Evolutionary conservation across 306 rosid genomes (phyloP), one percentile per base, ranked within the genome.

Genomic region (Cucurbita ficifolia): DNA sequence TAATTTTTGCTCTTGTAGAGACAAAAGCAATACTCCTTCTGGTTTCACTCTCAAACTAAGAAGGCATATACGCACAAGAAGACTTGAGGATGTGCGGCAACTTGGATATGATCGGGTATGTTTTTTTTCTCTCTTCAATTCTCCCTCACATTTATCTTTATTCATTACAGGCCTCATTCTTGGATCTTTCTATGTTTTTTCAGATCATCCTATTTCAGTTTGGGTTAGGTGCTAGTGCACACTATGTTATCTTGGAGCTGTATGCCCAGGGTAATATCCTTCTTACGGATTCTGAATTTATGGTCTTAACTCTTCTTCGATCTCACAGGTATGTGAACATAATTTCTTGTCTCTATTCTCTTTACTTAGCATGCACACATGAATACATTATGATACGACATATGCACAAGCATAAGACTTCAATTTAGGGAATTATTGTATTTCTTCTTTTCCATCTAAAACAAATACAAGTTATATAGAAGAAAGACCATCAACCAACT

Each of bases 51-150:
- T 94, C 62, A 91, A 94, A 77, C 80, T 94, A 75, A 87, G 99
- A 89, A 94, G 91, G 76, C 99, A 94, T 81, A 86, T 94, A 64
- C 83, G 99, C 17, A 94, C 96, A 19, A 81, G 97, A 76, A 89
- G 97, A 83, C 96, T 94, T 18, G 99, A 94, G 84, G 99, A 91
- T 87, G 97, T 94, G 53, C 86, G 99, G 64, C 99, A 94, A 82
- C 97, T 94, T 75, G 99, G 99, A 78, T 94, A 94, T 40, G 99
- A 94, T 88, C 77, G 97, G 91, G 99, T 94, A 84, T 65, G 50
- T 58, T 78, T 52, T 4, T 50, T 19, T 48, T 80, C 42, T 22
- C 18, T 64, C 36, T 75, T 17, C 46, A 40, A 21, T 3, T 53
- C 21, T 65, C 12, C 18, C 38, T 49, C 38, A 19, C n/a, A 17